A percentile compares a stretch with the other conserved stretches of the same genome.
Conservation (phyloP, 2,329 filamentous ascomycete genomes). For the Beauveria scarabaeidicola region DNA sequence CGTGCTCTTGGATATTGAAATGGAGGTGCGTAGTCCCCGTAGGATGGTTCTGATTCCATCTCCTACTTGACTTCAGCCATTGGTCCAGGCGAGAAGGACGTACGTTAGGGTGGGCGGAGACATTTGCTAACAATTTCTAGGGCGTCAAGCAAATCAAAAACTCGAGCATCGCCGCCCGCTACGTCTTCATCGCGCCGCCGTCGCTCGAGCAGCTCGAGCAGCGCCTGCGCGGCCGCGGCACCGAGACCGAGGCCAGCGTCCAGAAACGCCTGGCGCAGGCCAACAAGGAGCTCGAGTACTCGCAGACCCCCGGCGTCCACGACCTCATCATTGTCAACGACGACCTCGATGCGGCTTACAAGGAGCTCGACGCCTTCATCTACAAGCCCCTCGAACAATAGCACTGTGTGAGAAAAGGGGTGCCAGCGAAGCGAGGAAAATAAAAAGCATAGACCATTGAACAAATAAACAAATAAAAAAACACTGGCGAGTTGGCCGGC, state of each 20-base stretch:
- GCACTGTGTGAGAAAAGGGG: not conserved
- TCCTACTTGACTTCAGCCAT: not conserved
- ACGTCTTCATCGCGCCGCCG: conserved; percentile 78
- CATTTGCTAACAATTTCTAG: conserved; percentile 13
- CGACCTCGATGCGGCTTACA: conserved; percentile 41
- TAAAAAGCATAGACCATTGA: not conserved
- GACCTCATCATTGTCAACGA: conserved; percentile 32
- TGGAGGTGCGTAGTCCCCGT: conserved; percentile 57
- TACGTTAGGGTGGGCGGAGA: too few relatives aligned
- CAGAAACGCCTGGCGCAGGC: conserved; percentile 63
- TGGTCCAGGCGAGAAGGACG: not conserved
- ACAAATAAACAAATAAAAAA: not conserved
- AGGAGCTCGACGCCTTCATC: conserved; percentile 42
- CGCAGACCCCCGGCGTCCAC: conserved; percentile 52
- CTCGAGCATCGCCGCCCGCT: conserved; percentile 65
- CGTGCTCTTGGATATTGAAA: conserved; percentile 90
- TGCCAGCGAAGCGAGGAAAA: not conserved
- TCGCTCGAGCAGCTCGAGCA: conserved; percentile 64
- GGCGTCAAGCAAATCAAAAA: conserved; percentile 89
- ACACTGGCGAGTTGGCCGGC: not conserved
- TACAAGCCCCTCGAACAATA: conserved; percentile 24
- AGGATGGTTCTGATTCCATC: not conserved
- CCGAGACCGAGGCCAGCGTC: conserved; percentile 68
- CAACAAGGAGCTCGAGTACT: conserved; percentile 63
- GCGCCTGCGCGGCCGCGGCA: conserved; percentile 64